phyloP scores from a whole-genome alignment of 2,329 filamentous ascomycete genomes.

The Oidium heveae region DNA sequence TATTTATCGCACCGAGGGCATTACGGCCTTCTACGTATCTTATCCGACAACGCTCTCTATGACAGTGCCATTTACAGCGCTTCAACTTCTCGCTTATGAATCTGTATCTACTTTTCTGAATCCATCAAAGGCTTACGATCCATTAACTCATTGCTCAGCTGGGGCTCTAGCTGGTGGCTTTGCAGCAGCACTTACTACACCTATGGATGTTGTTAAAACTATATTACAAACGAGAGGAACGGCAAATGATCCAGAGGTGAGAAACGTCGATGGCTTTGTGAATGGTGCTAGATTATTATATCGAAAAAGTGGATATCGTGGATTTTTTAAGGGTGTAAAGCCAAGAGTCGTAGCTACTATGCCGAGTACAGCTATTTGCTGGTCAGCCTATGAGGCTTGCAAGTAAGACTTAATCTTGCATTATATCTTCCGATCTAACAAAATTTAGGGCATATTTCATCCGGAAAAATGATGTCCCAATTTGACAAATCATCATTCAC shows the following conservation, averaged over 20 bases:
- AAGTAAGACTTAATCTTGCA: slow-evolving; percentile 23
- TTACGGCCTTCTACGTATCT: slow-evolving; percentile 89
- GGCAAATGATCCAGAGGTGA: slow-evolving; percentile 47
- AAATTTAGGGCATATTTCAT: slow-evolving; percentile 31
- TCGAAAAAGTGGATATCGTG: slow-evolving; percentile 55
- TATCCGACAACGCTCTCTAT: slow-evolving; percentile 96
- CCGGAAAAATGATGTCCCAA: slow-evolving; percentile 20
- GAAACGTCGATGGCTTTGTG: slow-evolving; percentile 14
- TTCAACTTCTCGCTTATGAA: slow-evolving; percentile 95
- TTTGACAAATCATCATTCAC: no score
- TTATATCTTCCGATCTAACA: slow-evolving; percentile 2
- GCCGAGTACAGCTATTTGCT: slow-evolving; percentile 98
- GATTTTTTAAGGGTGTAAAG: slow-evolving; percentile 82
- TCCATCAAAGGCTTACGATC: slow-evolving; percentile 64
- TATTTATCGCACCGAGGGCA: slow-evolving; percentile 67
- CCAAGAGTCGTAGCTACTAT: slow-evolving; percentile 88
- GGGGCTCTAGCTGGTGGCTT: slow-evolving; percentile 83
- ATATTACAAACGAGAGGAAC: slow-evolving; percentile 81
- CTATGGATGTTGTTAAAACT: slow-evolving; percentile 95
- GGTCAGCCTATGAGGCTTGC: slow-evolving; percentile 51
- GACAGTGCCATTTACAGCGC: slow-evolving; percentile 92
- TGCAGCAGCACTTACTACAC: slow-evolving; percentile 80
- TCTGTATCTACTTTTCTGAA: slow-evolving; percentile 89
- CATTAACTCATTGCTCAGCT: slow-evolving; percentile 76
- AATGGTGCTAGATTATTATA: slow-evolving; percentile 16